phyloP scores from a whole-genome alignment of 1,284 basidiomycete species.

The Apiotrichum siamense region DNA sequence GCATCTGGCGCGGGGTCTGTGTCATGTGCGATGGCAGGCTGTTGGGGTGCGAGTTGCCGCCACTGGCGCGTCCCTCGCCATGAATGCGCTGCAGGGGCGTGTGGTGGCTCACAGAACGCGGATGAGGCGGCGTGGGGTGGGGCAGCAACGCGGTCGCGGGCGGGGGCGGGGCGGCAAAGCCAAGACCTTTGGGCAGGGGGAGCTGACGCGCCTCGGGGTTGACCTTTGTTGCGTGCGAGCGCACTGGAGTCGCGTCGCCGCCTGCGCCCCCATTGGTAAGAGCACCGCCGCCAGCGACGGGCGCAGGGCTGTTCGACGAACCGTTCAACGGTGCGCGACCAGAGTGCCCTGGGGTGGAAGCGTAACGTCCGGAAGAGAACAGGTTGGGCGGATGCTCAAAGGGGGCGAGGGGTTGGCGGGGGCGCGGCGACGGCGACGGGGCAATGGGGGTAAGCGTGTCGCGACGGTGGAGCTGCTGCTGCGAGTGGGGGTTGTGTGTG shows the following conservation, averaged over 20 bases:
- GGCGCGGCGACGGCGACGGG: conserved; percentile 14
- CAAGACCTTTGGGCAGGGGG: conserved; percentile 16
- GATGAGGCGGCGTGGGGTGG: conserved; percentile 14
- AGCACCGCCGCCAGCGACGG: background rate
- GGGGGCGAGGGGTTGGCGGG: conserved; percentile 16
- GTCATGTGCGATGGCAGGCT: background rate
- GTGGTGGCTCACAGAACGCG: conserved; percentile 1
- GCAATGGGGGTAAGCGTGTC: background rate
- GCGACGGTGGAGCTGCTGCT: conserved; percentile 1
- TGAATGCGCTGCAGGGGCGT: conserved; percentile 10
- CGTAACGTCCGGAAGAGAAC: conserved; percentile 11
- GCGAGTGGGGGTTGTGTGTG: background rate
- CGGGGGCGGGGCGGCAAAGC: conserved; percentile 9
- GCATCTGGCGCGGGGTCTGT: conserved; percentile 6
- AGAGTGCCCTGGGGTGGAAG: conserved; percentile 12
- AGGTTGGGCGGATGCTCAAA: conserved; percentile 18
- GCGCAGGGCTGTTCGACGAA: background rate
- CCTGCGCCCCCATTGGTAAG: background rate
- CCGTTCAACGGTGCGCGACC: background rate
- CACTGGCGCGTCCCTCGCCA: background rate
- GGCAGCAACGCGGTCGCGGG: conserved; percentile 8
- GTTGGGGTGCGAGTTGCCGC: conserved; percentile 1
- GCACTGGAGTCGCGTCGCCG: conserved; percentile 14
- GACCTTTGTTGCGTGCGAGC: conserved; percentile 15
- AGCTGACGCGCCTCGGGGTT: conserved; percentile 19